Evolutionary conservation across 129 eudicot species (phyloP), one percentile per base, ranked within the genome.

Genomic region (Pulicaria dysenterica): DNA sequence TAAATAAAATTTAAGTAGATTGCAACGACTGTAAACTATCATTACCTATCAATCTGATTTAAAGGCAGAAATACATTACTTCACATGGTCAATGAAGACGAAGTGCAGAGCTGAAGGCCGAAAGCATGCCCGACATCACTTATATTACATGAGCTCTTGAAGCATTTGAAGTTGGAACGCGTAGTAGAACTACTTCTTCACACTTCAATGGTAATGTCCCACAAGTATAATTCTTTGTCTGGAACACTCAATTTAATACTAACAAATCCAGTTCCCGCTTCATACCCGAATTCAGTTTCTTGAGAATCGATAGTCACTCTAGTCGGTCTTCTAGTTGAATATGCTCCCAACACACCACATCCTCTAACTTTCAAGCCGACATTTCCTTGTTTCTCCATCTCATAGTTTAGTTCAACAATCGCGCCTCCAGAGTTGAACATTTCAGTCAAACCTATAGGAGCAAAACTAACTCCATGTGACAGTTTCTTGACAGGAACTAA

Each of bases 381-480:
- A 3, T 13, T 73, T 48, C 74, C 90, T 44, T 75, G 55, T 56
- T 61, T 80, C 56, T 83, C 89, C 8, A 19, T 6, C 50, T 85
- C 88, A 56, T 85, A 85, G 4, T 72, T 81, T 38, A 92, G 13
- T 47, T 85, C 88, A 48, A 81, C 84, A 31, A 92, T 67, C 4
- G 98, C 96, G 8, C 98, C 98, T 66, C 98, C 98, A 6, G 98
- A 89, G 73, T 92, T 92, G 70, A 87, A 92, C 98, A 92, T 92
- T 50, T 89, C 63, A 6, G 71, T 66, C 9, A 92, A 88, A 45
- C 98, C 98, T 38, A 92, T 79, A 0, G 98, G 95, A 17, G 98
- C 98, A 73, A 92, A 92, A 47, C 64, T 17, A 64, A 66, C 58
- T 31, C 87, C 84, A 34, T 73, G 73, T 7, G 90, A 74, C 74